Evolutionary conservation across 257 asterid genomes (phyloP).

Genomic region (Haberlea rhodopensis): DNA sequence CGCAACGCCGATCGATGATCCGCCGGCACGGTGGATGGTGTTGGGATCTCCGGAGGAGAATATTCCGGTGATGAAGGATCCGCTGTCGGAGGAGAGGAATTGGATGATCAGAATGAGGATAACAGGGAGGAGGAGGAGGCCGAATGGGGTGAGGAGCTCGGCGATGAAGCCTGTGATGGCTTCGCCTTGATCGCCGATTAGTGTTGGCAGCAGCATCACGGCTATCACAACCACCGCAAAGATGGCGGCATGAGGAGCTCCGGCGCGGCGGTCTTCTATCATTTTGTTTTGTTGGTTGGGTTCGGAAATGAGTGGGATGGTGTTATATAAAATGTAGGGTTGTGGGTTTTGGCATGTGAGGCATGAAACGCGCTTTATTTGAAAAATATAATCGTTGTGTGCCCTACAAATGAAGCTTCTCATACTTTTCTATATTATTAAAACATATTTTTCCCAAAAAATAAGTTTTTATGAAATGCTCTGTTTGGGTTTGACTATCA

Average conservation of each 20-base stretch:
- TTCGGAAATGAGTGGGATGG: too few relatives aligned
- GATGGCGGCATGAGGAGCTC: constrained; percentile 75
- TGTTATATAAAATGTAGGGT: too few relatives aligned
- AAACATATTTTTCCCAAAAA: too few relatives aligned
- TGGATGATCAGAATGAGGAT: constrained; percentile 70
- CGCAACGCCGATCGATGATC: constrained; percentile 90
- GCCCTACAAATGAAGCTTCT: too few relatives aligned
- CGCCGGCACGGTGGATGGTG: constrained; percentile 76
- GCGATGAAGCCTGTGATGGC: constrained; percentile 78
- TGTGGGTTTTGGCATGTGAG: too few relatives aligned
- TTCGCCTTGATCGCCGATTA: constrained; percentile 82
- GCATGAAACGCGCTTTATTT: too few relatives aligned
- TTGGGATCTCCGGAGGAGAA: constrained; percentile 73
- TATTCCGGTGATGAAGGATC: constrained; percentile 52
- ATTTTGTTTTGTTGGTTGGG: constrained; percentile 30
- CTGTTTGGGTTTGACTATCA: too few relatives aligned
- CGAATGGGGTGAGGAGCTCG: constrained; percentile 71
- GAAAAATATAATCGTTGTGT: too few relatives aligned
- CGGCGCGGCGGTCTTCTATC: constrained; percentile 76
- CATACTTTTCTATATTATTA: too few relatives aligned
- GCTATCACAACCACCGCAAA: constrained; percentile 64
- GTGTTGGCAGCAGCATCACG: constrained; percentile 55
- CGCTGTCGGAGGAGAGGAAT: constrained; percentile 80
- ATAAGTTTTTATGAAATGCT: too few relatives aligned
- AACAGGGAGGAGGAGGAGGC: constrained; percentile 76